phyloP scores from a whole-genome alignment of 2,329 filamentous ascomycete species.

The Penicillium polonicum region DNA sequence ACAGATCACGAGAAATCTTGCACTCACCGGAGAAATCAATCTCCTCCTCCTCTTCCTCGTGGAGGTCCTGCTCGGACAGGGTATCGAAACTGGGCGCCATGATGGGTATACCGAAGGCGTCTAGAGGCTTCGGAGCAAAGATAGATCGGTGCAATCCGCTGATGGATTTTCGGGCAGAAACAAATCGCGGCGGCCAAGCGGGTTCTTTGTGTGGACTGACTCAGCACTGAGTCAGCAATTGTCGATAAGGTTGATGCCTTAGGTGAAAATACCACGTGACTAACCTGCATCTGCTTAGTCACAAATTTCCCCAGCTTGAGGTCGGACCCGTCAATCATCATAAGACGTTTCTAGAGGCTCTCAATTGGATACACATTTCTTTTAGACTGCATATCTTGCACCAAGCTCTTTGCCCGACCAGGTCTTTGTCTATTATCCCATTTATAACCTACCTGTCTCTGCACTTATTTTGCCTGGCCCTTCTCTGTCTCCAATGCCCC shows the following conservation, averaged over 20 bases:
- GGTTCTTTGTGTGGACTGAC: slow-evolving; percentile 38
- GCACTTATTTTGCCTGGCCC: slow-evolving; percentile 6
- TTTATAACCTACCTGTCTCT: not conserved
- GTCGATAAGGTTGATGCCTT: not conserved
- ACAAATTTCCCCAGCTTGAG: slow-evolving; percentile 5
- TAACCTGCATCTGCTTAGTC: slow-evolving; percentile 1
- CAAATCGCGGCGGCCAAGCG: slow-evolving; percentile 31
- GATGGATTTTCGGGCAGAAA: slow-evolving; percentile 39
- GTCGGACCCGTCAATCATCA: slow-evolving; percentile 4
- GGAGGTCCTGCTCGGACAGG: slow-evolving; percentile 86
- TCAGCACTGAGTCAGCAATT: slow-evolving; percentile 22
- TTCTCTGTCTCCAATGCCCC: slow-evolving; percentile 32
- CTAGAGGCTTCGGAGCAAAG: slow-evolving; percentile 20
- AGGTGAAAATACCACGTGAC: not conserved
- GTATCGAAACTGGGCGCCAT: slow-evolving; percentile 96
- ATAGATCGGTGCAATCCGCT: slow-evolving; percentile 23
- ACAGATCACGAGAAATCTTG: slow-evolving; percentile 18
- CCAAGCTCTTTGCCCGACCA: not conserved
- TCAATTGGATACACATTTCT: slow-evolving; percentile 7
- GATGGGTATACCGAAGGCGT: slow-evolving; percentile 43
- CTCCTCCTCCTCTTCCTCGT: slow-evolving; percentile 86
- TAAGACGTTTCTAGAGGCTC: slow-evolving; percentile 7
- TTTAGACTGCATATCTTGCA: slow-evolving; percentile 1
- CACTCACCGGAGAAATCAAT: slow-evolving; percentile 76
- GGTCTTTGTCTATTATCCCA: not conserved